Evolutionary conservation across 352 stramenopile species (phyloP).

Genomic region (Phytophthora pluvialis): DNA sequence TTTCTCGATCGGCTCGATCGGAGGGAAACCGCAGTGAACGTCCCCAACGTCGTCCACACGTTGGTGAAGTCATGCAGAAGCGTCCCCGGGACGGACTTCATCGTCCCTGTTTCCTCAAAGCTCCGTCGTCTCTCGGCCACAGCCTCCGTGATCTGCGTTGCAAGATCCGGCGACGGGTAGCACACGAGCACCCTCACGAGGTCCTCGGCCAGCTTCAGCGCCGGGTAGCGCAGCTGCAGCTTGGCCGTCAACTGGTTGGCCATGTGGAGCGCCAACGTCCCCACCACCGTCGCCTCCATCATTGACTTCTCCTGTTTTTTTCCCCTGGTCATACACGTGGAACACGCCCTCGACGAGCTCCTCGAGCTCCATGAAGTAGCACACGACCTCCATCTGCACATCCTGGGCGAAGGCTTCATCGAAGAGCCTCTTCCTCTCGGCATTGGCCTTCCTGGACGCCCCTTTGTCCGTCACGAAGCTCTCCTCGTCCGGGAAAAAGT

Average conservation of each 20-base stretch:
- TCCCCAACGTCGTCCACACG: slow-evolving; percentile 17
- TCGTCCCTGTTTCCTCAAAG: slow-evolving; percentile 18
- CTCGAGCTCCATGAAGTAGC: slow-evolving; percentile 39
- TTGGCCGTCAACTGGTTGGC: slow-evolving; percentile 18
- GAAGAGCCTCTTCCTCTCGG: slow-evolving; percentile 19
- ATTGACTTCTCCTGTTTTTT: slow-evolving; percentile 39
- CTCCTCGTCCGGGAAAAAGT: slow-evolving; percentile 24
- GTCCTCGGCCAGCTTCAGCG: slow-evolving; percentile 24
- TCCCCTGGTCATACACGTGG: slow-evolving; percentile 36
- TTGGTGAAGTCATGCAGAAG: slow-evolving; percentile 25
- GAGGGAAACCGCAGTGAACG: slow-evolving; percentile 29
- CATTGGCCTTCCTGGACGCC: background rate
- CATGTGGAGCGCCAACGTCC: slow-evolving; percentile 35
- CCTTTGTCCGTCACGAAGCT: background rate
- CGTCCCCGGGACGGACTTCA: slow-evolving; percentile 26
- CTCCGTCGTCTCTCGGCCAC: slow-evolving; percentile 1
- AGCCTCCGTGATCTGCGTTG: background rate
- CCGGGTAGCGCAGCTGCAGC: slow-evolving; percentile 35
- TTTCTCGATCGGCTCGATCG: background rate
- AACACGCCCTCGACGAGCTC: slow-evolving; percentile 39
- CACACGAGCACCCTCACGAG: slow-evolving; percentile 18
- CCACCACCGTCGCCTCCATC: slow-evolving; percentile 43
- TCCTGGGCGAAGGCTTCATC: slow-evolving; percentile 18
- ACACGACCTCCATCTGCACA: slow-evolving; percentile 20
- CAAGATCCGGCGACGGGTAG: background rate